Evolutionary conservation across 2,329 filamentous ascomycete genomes (phyloP), one percentile per base, ranked within the genome.

Genomic region (Spiromastix sp.): DNA sequence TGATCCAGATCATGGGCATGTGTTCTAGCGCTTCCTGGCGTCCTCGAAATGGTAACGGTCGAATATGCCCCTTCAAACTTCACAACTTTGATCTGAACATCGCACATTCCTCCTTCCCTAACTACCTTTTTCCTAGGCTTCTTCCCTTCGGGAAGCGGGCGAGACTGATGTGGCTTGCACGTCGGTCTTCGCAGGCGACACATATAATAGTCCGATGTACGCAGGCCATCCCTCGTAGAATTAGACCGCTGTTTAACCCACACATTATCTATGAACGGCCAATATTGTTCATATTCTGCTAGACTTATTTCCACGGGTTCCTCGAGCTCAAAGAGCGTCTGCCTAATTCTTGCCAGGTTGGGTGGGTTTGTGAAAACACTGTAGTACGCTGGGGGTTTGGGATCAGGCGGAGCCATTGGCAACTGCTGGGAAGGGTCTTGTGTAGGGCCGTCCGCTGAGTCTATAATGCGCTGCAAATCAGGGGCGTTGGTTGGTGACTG

Each of bases 201-300:
- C 51, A 61, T 63, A 38, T 67, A 68, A 42, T 66, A 66, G 30
- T 67, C 64, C 3, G 63, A 63, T 3, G 52, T 61, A 34, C 54
- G 57, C 29, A 57, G 56, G 3, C 60, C 61, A 40, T 57, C 59
- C 42, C 59, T 60, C 43, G 56, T 61, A 5, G 58, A 48, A 39
- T 60, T 58, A 11, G 54, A 56, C 39, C 63, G 56, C 42, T 66
- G 60, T 35, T 65, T 65, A 8, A 66, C 61, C 64, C 64, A 68
- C n/a, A 67, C 59, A 42, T 68, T 68, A 43, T 68, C 64, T 32
- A 67, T 61, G 34, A 64, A 68, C 5, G 64, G 64, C 57, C 63
- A 67, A 42, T 65, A 67, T 11, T 52, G 58, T 38, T 66, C 61
- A 39, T 65, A 67, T 34, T 68, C 64, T 16, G 60, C 55, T 24